phyloP scores from a whole-genome alignment of 306 rosid species.

The Pyrus betulifolia region DNA sequence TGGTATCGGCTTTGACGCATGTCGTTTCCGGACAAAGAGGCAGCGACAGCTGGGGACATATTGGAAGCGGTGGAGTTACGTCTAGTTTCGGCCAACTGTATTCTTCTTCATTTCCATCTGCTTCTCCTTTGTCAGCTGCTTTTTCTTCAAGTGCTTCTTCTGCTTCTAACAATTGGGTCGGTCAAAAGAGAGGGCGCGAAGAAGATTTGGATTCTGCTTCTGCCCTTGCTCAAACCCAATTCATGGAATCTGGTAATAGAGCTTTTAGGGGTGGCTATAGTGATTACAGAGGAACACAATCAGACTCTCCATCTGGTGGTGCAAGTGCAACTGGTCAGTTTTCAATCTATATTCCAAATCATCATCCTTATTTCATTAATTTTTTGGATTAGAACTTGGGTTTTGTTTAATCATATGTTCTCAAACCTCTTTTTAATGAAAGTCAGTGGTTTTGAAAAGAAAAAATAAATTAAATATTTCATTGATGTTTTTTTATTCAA shows the following conservation, averaged over 20 bases:
- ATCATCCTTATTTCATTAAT: background rate
- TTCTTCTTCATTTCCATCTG: slow-evolving; percentile 14
- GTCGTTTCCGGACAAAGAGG: slow-evolving; percentile 49
- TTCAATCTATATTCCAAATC: background rate
- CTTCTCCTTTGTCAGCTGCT: slow-evolving; percentile 24
- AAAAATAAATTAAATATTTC: too few relatives aligned
- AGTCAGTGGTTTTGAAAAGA: background rate
- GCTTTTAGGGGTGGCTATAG: slow-evolving; percentile 21
- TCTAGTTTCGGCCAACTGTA: slow-evolving; percentile 10
- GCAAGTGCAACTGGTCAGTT: slow-evolving; percentile 34
- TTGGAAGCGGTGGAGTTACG: slow-evolving; percentile 24
- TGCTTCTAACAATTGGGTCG: slow-evolving; percentile 18
- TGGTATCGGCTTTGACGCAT: slow-evolving; percentile 62
- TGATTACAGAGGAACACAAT: slow-evolving; percentile 23
- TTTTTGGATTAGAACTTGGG: background rate
- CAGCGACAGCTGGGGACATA: slow-evolving; percentile 23
- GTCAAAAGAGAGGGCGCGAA: slow-evolving; percentile 70
- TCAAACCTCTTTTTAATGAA: background rate
- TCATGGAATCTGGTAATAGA: slow-evolving; percentile 15
- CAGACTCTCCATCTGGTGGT: slow-evolving; percentile 46
- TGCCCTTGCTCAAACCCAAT: background rate
- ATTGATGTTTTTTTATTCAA: too few relatives aligned
- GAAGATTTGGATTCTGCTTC: slow-evolving; percentile 11
- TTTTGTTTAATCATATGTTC: background rate
- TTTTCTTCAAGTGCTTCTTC: slow-evolving; percentile 15